Evolutionary conservation across 192 early-diverging fungal genomes (phyloP), one percentile per base, ranked within the genome.

Genomic region (Gaertneriomyces sp.): DNA sequence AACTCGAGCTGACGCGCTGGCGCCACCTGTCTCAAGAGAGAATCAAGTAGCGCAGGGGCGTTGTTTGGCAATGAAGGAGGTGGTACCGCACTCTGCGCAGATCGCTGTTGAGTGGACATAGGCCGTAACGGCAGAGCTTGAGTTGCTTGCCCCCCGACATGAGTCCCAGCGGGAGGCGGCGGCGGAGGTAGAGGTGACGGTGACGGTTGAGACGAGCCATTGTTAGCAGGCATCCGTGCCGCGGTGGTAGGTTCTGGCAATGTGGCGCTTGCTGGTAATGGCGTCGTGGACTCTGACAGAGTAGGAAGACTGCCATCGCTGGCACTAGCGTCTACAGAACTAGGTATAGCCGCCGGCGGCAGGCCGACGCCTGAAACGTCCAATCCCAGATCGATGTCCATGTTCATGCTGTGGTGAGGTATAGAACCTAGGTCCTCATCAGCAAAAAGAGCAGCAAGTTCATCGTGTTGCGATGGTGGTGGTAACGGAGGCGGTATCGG

Each of bases 361-460:
- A 33, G 25, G 25, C 25, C 25, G 25, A 33, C 25, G 25, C 25
- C 25, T 2, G 25, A 33, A 33, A 33, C 25, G 25, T 33, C 25
- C 25, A 33, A 33, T 33, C 25, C 25, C 25, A 33, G 25, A 33
- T 33, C 25, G 25, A 33, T 33, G 25, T 33, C 25, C 25, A 33
- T 33, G 25, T 33, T 33, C 25, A 33, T 33, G 25, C 25, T 33
- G 25, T 33, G 25, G 25, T 33, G 25, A 33, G 25, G 25, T 33
- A 33, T 33, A 33, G 25, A 33, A 33, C 25, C 25, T 2, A 33
- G 25, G 25, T 33, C 25, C 25, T 33, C 25, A 33, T 33, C 25
- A 17, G 68, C 62, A 53, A 64, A 62, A 16, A 64, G 14, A 4
- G 62, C 68, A 17, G 63, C 62, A 49, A 70, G 42, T 55, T 70